phyloP scores from a whole-genome alignment of 371 early-diverging fungal genomes.

The Homolaphlyctis polyrhiza region DNA sequence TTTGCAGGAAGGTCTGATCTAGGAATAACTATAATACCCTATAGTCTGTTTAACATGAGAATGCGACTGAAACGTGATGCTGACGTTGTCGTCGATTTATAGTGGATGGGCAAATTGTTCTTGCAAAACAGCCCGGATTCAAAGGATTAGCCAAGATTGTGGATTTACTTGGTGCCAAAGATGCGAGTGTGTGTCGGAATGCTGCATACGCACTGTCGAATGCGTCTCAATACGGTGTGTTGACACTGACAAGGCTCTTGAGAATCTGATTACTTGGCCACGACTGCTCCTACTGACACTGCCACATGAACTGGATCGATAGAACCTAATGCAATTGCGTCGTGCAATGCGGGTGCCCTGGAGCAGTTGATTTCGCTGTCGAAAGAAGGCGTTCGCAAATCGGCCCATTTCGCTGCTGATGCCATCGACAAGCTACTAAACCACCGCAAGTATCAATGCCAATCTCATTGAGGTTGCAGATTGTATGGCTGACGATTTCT shows the following conservation, averaged over 20 bases:
- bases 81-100: neutral
- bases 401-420: constrained; percentile 39
- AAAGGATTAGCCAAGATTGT: constrained; percentile 28
- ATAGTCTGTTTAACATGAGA: no score
- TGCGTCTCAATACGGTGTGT: constrained; percentile 32
- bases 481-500: neutral
- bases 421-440: constrained; percentile 47
- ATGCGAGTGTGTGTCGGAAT: constrained; percentile 34
- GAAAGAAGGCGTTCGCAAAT: constrained; percentile 23
- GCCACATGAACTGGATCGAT: no score
- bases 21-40: no score
- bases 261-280: no score
- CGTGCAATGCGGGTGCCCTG: constrained; percentile 41
- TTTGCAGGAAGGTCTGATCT: constrained; percentile 45
- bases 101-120: constrained; percentile 24
- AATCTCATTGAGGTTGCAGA: neutral
- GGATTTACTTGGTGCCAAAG: constrained; percentile 27
- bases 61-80: no score
- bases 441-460: constrained; percentile 25
- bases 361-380: constrained; percentile 31
- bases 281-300: no score
- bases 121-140: constrained; percentile 13
- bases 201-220: constrained; percentile 38
- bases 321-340: constrained; percentile 37
- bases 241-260: no score